Evolutionary conservation across 257 asterid species (phyloP).

Genomic region (Lithospermum erythrorhizon): DNA sequence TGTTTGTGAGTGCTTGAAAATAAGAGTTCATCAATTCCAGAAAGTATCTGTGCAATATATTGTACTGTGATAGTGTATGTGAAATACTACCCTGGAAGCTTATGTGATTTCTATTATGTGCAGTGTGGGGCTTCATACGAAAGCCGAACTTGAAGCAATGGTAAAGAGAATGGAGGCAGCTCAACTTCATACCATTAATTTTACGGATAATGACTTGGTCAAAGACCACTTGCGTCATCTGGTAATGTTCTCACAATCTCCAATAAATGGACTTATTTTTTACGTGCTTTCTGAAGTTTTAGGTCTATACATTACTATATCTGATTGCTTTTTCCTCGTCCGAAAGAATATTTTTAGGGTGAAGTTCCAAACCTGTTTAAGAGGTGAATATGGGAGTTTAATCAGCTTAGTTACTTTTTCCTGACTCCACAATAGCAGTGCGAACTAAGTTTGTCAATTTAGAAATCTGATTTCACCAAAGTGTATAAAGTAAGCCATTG

Average conservation of each 20-base stretch:
- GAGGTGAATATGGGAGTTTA: background rate
- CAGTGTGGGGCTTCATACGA: slow-evolving; percentile 84
- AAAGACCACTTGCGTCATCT: slow-evolving; percentile 84
- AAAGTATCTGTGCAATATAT: background rate
- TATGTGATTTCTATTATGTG: background rate
- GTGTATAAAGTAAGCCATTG: background rate
- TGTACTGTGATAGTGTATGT: slow-evolving; percentile 7
- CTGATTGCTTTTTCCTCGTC: background rate
- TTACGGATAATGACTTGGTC: slow-evolving; percentile 75
- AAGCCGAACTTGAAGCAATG: slow-evolving; percentile 64
- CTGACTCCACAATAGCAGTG: background rate
- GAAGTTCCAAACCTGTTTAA: background rate
- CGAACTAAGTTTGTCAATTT: background rate
- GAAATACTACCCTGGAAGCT: background rate
- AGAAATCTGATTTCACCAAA: background rate
- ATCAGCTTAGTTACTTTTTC: background rate
- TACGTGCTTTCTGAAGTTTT: background rate
- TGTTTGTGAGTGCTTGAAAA: slow-evolving; percentile 1
- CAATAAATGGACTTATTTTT: background rate
- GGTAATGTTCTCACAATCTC: slow-evolving; percentile 39
- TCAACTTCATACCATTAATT: slow-evolving; percentile 48
- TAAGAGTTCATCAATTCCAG: background rate
- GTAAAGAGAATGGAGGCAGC: slow-evolving; percentile 44
- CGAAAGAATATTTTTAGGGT: background rate
- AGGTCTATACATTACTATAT: background rate